Conservation (phyloP, 495 filamentous ascomycete species). For the Penicillium psychrofluorescens region DNA sequence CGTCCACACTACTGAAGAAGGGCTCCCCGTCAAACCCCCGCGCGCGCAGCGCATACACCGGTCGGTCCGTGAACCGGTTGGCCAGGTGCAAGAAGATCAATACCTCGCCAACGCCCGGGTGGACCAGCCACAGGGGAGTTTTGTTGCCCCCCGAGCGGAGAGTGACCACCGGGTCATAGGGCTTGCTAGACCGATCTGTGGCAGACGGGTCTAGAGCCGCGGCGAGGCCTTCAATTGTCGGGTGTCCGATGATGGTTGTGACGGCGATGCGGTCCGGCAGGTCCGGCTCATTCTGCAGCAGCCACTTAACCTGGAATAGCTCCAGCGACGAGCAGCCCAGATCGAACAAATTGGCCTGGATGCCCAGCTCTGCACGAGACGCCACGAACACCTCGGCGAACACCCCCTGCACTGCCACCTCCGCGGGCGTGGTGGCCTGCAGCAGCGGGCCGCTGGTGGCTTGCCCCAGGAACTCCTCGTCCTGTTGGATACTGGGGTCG, state of each 20-base stretch:
- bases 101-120: slow-evolving; percentile 51
- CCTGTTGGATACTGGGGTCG: slow-evolving; percentile 1
- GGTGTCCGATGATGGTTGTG: slow-evolving; percentile 32
- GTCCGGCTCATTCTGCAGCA: slow-evolving; percentile 4
- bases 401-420: too few relatives aligned
- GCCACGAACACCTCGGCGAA: slow-evolving; percentile 4
- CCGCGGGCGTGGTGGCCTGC: too few relatives aligned
- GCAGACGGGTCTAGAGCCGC: slow-evolving; percentile 13
- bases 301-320: slow-evolving; percentile 24
- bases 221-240: slow-evolving; percentile 25
- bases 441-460: too few relatives aligned
- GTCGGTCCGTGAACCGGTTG: slow-evolving; percentile 38
- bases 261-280: slow-evolving; percentile 23
- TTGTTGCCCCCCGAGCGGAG: slow-evolving; percentile 35
- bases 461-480: not conserved
- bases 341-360: slow-evolving; percentile 21
- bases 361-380: too few relatives aligned
- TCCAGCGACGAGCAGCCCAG: slow-evolving; percentile 40
- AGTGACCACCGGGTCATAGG: slow-evolving; percentile 43
- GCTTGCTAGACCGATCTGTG: not conserved
- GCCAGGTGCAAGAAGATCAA: slow-evolving; percentile 48
- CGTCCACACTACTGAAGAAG: slow-evolving; percentile 25
- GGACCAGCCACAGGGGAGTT: slow-evolving; percentile 49
- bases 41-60: slow-evolving; percentile 47
- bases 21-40: slow-evolving; percentile 40